Conservation (phyloP, 257 asterid genomes). For the Galeopsis tetrahit region DNA sequence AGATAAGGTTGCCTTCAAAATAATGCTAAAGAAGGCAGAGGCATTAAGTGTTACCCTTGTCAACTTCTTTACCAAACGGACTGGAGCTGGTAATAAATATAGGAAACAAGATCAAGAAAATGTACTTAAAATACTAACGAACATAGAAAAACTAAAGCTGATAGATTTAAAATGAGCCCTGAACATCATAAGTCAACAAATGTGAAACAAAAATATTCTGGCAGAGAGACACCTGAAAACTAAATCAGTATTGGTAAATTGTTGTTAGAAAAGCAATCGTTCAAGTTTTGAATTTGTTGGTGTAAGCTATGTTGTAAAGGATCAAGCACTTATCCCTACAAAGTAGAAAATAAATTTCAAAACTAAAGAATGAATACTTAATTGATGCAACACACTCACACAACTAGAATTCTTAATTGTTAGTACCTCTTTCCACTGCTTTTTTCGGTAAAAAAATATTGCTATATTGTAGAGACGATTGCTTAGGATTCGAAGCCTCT, state of each 20-base stretch:
- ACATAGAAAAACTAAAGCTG: neutral
- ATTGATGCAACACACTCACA: neutral
- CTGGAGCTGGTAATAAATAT: too few relatives aligned
- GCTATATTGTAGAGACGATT: slow-evolving; percentile 76
- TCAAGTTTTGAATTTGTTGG: too few relatives aligned
- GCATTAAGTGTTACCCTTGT: too few relatives aligned
- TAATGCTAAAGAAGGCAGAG: too few relatives aligned
- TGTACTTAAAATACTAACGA: neutral
- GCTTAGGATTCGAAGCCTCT: slow-evolving; percentile 72
- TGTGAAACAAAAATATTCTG: neutral
- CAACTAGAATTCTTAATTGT: slow-evolving; percentile 17
- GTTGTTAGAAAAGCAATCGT: neutral
- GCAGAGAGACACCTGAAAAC: neutral
- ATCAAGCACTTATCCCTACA: slow-evolving; percentile 16
- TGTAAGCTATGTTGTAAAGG: too few relatives aligned
- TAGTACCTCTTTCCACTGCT: slow-evolving; percentile 71
- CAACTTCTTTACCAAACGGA: too few relatives aligned
- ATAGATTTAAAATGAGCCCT: neutral
- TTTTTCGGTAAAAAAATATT: slow-evolving; percentile 59
- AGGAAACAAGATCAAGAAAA: neutral
- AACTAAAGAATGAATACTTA: neutral
- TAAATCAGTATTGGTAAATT: neutral
- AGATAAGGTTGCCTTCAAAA: too few relatives aligned
- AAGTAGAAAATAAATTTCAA: neutral
- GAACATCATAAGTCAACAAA: too few relatives aligned